phyloP scores from a whole-genome alignment of 2,329 filamentous ascomycete species.

The Elsinoe ampelina region DNA sequence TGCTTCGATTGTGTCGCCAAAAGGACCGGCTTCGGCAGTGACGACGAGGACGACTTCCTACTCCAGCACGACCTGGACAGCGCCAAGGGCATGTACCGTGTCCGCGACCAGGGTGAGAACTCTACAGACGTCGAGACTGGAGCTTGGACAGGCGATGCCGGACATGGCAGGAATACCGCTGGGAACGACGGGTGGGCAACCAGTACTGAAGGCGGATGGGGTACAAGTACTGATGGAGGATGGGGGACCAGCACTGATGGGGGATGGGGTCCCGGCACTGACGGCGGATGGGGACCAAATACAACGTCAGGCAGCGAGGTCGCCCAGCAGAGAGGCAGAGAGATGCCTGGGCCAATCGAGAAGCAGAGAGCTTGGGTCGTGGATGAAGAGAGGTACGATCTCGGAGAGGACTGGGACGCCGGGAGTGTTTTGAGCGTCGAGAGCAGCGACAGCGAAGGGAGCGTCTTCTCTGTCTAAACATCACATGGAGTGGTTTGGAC shows the following conservation, averaged over 20 bases:
- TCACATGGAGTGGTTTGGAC: not conserved
- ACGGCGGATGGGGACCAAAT: not conserved
- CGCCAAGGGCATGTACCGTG: not conserved
- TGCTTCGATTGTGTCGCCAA: conserved; percentile 8
- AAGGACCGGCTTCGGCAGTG: not conserved
- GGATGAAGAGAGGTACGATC: not conserved
- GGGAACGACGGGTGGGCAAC: too few relatives aligned
- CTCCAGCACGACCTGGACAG: not conserved
- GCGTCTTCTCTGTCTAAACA: conserved; percentile 3
- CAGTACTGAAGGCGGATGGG: not conserved
- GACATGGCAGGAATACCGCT: not conserved
- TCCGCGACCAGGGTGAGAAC: too few relatives aligned
- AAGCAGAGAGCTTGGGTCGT: not conserved
- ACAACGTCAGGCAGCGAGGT: not conserved
- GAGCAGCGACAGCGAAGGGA: conserved; percentile 8
- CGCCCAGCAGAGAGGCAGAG: not conserved
- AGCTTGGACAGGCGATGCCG: not conserved
- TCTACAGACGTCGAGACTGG: too few relatives aligned
- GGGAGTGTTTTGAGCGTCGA: conserved; percentile 7
- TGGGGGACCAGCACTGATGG: not conserved
- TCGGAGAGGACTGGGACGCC: conserved; percentile 9
- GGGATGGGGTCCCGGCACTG: too few relatives aligned
- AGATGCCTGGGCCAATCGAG: not conserved
- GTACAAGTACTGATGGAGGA: not conserved
- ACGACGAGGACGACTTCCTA: not conserved